Conservation (phyloP, 192 early-diverging fungal genomes). For the Linnemannia zychae region DNA sequence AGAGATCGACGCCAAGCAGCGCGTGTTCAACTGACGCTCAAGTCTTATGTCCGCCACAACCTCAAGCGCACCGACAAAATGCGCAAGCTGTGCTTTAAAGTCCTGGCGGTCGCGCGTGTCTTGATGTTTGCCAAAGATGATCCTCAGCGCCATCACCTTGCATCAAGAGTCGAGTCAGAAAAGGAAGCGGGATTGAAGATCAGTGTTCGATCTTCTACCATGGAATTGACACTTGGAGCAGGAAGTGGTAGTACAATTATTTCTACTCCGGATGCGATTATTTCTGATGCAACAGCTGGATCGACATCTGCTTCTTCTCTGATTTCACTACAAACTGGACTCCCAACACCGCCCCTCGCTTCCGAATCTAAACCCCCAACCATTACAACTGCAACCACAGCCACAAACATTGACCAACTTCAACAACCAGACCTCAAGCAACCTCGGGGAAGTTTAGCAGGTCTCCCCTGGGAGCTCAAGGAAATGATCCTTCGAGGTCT, state of each 20-base stretch:
- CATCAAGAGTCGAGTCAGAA: background rate
- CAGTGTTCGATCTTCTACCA: background rate
- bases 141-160: background rate
- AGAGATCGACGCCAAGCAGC: conserved; percentile 19
- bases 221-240: background rate
- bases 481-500: conserved; percentile 46
- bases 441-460: conserved; percentile 29
- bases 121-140: conserved; percentile 50
- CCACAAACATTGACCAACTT: background rate
- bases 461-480: conserved; percentile 48
- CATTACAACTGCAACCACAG: background rate
- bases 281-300: background rate
- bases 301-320: background rate
- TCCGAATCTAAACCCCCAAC: background rate
- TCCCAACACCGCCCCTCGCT: conserved; percentile 31
- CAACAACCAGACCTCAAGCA: background rate
- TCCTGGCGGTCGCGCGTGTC: conserved; percentile 22
- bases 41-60: conserved; percentile 48
- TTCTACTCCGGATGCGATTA: background rate
- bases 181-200: background rate
- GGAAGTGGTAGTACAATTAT: background rate
- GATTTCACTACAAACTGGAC: conserved; percentile 24
- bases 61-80: conserved; percentile 23
- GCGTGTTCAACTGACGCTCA: conserved; percentile 16
- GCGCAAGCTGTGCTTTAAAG: conserved; percentile 37